These are phyloP conservation scores for Acanthamoeba triangularis DNA, from an alignment of 208 protist genomes.

Conservation along the genomic window DNA sequence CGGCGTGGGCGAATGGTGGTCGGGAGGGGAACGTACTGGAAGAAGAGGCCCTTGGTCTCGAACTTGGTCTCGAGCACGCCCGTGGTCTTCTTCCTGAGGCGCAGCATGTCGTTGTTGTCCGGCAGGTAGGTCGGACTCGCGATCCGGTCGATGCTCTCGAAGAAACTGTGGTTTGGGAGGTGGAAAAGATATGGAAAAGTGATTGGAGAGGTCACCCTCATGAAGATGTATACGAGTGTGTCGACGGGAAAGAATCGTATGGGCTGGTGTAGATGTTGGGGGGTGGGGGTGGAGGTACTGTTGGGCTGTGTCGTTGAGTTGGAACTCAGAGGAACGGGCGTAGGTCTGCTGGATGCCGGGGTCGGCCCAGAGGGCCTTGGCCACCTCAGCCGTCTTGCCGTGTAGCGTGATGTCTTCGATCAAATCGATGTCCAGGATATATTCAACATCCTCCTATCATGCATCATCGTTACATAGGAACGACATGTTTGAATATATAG, in stretches of 20 bases:
- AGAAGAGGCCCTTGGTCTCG: constrained; percentile 27
- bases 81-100: constrained; percentile 89
- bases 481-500: no score
- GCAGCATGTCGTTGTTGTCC: constrained; percentile 88
- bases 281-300: constrained; percentile 84
- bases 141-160: background rate
- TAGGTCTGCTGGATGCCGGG: constrained; percentile 86
- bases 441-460: background rate
- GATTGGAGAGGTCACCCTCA: no score
- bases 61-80: constrained; percentile 91
- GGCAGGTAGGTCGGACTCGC: background rate
- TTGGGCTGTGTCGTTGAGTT: constrained; percentile 88
- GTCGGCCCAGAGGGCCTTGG: constrained; percentile 87
- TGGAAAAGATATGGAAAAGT: background rate
- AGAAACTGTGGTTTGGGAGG: constrained; percentile 82
- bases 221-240: no score
- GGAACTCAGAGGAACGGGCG: constrained; percentile 84
- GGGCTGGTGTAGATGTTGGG: background rate
- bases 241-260: no score
- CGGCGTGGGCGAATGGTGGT: background rate
- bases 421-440: background rate
- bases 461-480: background rate
- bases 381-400: constrained; percentile 34
- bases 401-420: background rate
- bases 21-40: constrained; percentile 7